Conservation (phyloP, 1,284 basidiomycete species). For the Coniophora puteana region DNA sequence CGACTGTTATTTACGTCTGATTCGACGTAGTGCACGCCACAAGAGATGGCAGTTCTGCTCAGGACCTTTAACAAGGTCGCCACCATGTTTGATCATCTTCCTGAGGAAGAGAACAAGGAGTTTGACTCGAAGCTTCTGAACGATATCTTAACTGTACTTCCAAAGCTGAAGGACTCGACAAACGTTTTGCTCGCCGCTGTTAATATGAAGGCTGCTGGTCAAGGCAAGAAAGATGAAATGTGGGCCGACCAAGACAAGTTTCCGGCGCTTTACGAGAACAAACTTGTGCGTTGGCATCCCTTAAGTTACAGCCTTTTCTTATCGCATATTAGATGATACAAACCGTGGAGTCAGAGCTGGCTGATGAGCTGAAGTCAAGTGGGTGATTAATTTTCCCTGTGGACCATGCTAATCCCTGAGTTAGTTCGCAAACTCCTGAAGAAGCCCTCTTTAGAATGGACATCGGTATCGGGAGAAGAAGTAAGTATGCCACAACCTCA, state of each 20-base stretch:
- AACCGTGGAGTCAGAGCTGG: constrained; percentile 68
- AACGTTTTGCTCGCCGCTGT: constrained; percentile 58
- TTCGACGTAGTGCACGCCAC: constrained; percentile 66
- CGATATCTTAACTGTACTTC: constrained; percentile 66
- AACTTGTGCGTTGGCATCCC: constrained; percentile 27
- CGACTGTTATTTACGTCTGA: neutral
- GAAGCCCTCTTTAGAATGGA: constrained; percentile 77
- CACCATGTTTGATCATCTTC: constrained; percentile 55
- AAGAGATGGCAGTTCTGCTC: constrained; percentile 79
- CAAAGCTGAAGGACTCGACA: constrained; percentile 58
- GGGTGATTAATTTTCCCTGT: constrained; percentile 27
- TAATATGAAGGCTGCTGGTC: constrained; percentile 60
- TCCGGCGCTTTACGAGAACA: constrained; percentile 55
- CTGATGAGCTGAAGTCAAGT: constrained; percentile 73
- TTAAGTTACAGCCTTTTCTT: neutral
- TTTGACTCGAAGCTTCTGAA: constrained; percentile 71
- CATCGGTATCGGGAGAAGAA: constrained; percentile 65
- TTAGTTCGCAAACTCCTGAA: constrained; percentile 72
- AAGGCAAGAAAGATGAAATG: constrained; percentile 68
- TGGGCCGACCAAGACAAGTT: constrained; percentile 75
- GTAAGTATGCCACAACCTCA: constrained; percentile 34
- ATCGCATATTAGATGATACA: constrained; percentile 43
- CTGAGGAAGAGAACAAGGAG: constrained; percentile 41
- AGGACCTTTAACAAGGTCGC: constrained; percentile 76
- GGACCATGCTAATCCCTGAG: constrained; percentile 6